phyloP scores from a whole-genome alignment of 1,139 yeast genomes.

The Schwanniomyces etchellsii region DNA sequence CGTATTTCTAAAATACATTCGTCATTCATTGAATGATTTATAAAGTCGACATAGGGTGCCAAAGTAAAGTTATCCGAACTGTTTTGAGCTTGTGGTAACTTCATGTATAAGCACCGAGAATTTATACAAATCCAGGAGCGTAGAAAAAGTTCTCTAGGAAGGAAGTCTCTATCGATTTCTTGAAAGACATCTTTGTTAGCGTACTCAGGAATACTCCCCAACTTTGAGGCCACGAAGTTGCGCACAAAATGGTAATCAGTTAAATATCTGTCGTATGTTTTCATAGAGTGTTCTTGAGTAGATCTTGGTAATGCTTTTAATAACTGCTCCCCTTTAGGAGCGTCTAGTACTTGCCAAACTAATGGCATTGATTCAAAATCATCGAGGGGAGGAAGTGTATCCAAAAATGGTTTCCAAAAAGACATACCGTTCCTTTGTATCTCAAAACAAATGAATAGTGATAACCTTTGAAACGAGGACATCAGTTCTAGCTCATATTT shows the following conservation, averaged over 20 bases:
- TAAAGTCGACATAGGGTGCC: slow-evolving; percentile 87
- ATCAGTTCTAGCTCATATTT: slow-evolving; percentile 25
- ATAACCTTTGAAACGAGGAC: slow-evolving; percentile 44
- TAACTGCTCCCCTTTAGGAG: slow-evolving; percentile 16
- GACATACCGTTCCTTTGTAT: slow-evolving; percentile 29
- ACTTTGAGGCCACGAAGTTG: slow-evolving; percentile 6
- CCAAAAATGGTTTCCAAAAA: slow-evolving; percentile 62
- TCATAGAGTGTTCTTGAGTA: slow-evolving; percentile 25
- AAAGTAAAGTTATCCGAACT: slow-evolving; percentile 69
- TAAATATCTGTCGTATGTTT: slow-evolving; percentile 32
- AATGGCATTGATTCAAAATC: slow-evolving; percentile 50
- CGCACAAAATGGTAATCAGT: slow-evolving; percentile 27
- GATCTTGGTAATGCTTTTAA: slow-evolving; percentile 36
- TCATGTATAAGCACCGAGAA: slow-evolving; percentile 84
- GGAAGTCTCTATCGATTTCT: slow-evolving; percentile 1
- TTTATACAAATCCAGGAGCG: slow-evolving; percentile 87
- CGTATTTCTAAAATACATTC: slow-evolving; percentile 48
- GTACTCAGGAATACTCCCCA: slow-evolving; percentile 4
- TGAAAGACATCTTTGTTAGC: neutral
- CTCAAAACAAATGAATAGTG: slow-evolving; percentile 47
- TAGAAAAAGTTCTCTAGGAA: slow-evolving; percentile 28
- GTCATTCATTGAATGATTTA: slow-evolving; percentile 65
- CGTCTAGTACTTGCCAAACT: slow-evolving; percentile 39
- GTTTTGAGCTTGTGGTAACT: slow-evolving; percentile 47
- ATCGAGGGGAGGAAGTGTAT: slow-evolving; percentile 45